phyloP scores from a whole-genome alignment of 2,329 filamentous ascomycete genomes.

The Claviceps fusiformis region DNA sequence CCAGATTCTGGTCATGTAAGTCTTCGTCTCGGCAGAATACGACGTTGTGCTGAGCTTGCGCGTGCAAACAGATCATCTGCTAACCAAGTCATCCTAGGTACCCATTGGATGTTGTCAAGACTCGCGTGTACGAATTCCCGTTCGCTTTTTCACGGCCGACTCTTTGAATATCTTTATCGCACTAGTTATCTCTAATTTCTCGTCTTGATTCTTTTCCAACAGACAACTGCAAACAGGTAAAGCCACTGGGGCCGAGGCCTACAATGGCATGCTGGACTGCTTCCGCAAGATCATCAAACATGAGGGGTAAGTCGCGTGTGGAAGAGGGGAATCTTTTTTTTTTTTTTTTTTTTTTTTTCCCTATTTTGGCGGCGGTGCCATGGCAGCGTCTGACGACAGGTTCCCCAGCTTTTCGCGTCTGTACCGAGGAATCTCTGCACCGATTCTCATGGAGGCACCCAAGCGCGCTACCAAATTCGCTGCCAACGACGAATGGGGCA shows the following conservation, averaged over 20 bases:
- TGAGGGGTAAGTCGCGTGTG: slow-evolving; percentile 55
- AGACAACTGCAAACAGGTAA: slow-evolving; percentile 78
- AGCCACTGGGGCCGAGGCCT: slow-evolving; percentile 62
- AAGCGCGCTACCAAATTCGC: slow-evolving; percentile 98
- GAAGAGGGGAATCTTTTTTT: background rate
- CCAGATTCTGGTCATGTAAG: slow-evolving; percentile 78
- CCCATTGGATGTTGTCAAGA: slow-evolving; percentile 96
- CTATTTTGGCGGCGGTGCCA: background rate
- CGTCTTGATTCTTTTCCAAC: slow-evolving; percentile 8
- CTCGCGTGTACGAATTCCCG: slow-evolving; percentile 62
- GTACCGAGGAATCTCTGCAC: slow-evolving; percentile 89
- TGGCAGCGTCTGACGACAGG: background rate
- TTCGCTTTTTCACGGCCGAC: slow-evolving; percentile 2
- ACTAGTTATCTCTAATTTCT: slow-evolving; percentile 11
- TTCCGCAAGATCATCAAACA: slow-evolving; percentile 93
- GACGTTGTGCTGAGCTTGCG: background rate
- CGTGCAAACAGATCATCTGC: background rate
- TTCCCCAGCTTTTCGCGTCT: slow-evolving; percentile 61
- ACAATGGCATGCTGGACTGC: slow-evolving; percentile 97
- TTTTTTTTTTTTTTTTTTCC: background rate
- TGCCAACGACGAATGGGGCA: slow-evolving; percentile 96
- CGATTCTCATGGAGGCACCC: slow-evolving; percentile 90
- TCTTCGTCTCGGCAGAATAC: slow-evolving; percentile 5
- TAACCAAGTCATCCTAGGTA: slow-evolving; percentile 49
- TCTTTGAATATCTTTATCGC: background rate